Conservation (phyloP, 163 green algal genomes). For the Picocystis sp. region DNA sequence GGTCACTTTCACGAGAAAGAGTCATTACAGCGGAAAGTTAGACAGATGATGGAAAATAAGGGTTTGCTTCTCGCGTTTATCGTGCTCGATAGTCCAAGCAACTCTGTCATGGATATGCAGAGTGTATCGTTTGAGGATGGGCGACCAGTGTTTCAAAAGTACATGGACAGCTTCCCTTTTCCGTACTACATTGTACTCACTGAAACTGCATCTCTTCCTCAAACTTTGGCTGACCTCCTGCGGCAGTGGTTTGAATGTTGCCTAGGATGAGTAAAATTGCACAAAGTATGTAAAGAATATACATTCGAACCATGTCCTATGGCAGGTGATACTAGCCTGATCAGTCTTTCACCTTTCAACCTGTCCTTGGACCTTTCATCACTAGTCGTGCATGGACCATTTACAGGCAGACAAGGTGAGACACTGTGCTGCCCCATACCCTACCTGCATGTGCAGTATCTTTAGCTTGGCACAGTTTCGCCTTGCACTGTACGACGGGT, state of each 20-base stretch:
- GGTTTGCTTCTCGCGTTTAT: slow-evolving; percentile 75
- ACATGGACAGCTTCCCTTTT: slow-evolving; percentile 97
- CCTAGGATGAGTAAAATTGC: neutral
- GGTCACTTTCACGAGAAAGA: slow-evolving; percentile 94
- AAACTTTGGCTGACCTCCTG: slow-evolving; percentile 74
- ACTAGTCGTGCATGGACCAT: no score
- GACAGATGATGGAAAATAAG: slow-evolving; percentile 21
- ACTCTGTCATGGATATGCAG: slow-evolving; percentile 50
- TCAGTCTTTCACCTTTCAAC: no score
- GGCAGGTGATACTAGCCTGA: no score
- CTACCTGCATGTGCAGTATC: no score
- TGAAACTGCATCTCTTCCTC: slow-evolving; percentile 69
- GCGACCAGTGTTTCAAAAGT: slow-evolving; percentile 74
- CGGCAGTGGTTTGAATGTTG: slow-evolving; percentile 77
- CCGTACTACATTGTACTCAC: slow-evolving; percentile 89
- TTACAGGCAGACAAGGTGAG: no score
- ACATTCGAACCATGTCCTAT: no score
- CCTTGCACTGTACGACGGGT: no score
- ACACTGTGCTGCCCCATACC: no score
- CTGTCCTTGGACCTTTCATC: no score
- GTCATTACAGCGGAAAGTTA: slow-evolving; percentile 40
- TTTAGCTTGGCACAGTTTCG: no score
- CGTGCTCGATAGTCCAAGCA: slow-evolving; percentile 64
- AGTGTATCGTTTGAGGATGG: slow-evolving; percentile 68
- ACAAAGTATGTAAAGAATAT: no score